Evolutionary conservation across 1,284 basidiomycete genomes (phyloP), one percentile per base, ranked within the genome.

Genomic region (Heterobasidion parviporum): DNA sequence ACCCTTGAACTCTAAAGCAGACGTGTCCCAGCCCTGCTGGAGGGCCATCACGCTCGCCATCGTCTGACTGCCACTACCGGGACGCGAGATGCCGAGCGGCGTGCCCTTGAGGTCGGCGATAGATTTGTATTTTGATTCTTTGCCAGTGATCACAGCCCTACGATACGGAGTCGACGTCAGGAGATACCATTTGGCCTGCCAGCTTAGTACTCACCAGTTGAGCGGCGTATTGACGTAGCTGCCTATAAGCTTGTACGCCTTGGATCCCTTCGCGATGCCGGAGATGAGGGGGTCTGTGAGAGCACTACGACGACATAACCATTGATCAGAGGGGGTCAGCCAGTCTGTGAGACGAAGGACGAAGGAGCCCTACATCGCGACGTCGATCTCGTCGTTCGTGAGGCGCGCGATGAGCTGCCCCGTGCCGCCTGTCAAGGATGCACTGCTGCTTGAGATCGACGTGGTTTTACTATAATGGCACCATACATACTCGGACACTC

Each of bases 11-110:
- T 85, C 76, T 55, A 92, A 69, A n/a, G 79, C 67, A 50, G 82
- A 75, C 0, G 86, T 85, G 2, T 76, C 69, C 93, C 93, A 96
- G 15, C 85, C 83, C 66, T 94, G 83, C 60, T 95, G 86, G 41
- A 93, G 73, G 2, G 89, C 92, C 87, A 98, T 92, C 26, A 98
- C 93, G 59, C 86, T 90, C 1, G 94, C 95, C 94, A 98, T 98
- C 8, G 93, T 93, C 68, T 95, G 88, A 61, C 84, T 91, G 34
- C 92, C 92, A 61, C 89, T 91, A 54, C 95, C 96, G 51, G 84
- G 76, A 26, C 96, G 78, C 33, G 93, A 96, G 60, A 98, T 97
- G 1, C 96, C 96, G 49, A 98, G 79, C 7, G 83, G 89, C 0
- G 89, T 89, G 5, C 83, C 89, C 62, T 88, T 80, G 26, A 98